Percentiles rank a stretch among this genome's conserved stretches.
phyloP scores from a whole-genome alignment of 345 rosid species.

The Turritis glabra region DNA sequence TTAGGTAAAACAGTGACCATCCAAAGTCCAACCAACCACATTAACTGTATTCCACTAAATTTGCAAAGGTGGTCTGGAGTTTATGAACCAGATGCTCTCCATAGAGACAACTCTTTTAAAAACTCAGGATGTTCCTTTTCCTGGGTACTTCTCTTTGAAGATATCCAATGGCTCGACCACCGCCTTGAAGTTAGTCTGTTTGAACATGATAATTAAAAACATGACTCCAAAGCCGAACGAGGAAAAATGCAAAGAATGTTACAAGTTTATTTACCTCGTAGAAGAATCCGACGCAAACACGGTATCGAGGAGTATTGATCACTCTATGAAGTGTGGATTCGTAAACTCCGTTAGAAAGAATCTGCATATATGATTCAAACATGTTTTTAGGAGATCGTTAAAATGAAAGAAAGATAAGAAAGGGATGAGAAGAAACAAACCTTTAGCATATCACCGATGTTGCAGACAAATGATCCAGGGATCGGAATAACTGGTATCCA shows the following conservation, averaged over 20 bases:
- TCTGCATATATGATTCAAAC: too few relatives aligned
- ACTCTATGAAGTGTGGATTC: conserved; percentile 71
- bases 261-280: too few relatives aligned
- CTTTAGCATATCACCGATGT: conserved; percentile 87
- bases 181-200: conserved; percentile 65
- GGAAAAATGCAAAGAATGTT: too few relatives aligned
- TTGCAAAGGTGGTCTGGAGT: conserved; percentile 57
- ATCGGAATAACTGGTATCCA: conserved; percentile 75
- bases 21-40: not conserved
- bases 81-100: conserved; percentile 76
- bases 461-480: conserved; percentile 75
- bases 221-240: not conserved
- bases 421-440: conserved; percentile 23
- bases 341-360: conserved; percentile 63
- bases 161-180: conserved; percentile 67
- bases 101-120: conserved; percentile 55
- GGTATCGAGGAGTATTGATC: conserved; percentile 54
- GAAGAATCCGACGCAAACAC: conserved; percentile 61
- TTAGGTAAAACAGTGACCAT: not conserved
- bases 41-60: not conserved
- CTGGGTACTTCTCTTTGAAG: conserved; percentile 43
- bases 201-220: not conserved
- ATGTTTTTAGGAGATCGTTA: too few relatives aligned
- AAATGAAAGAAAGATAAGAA: not conserved
- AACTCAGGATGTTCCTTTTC: conserved; percentile 38